Percentiles rank a stretch among this genome's conserved stretches.
phyloP scores from a whole-genome alignment of 176 grass and related monocot species.

The Miscanthus lutarioriparius region DNA sequence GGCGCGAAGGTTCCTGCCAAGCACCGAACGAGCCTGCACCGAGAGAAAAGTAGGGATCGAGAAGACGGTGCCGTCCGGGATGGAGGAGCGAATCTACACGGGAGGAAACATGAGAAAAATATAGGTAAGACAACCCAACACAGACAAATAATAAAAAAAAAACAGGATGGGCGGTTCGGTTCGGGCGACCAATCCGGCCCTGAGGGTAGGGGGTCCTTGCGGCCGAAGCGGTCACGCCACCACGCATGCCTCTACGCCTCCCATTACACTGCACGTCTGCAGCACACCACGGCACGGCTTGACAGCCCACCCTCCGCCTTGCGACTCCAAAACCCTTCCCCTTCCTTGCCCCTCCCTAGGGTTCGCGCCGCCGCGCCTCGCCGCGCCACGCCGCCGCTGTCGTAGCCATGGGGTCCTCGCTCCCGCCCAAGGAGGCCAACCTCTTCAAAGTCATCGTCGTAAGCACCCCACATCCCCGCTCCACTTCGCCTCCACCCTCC shows the following conservation, averaged over 20 bases:
- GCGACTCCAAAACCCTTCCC: conserved; percentile 54
- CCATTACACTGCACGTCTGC: conserved; percentile 19
- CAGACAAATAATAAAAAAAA: too few relatives aligned
- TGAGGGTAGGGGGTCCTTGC: too few relatives aligned
- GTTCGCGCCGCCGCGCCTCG: conserved; percentile 27
- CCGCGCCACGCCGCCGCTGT: conserved; percentile 12
- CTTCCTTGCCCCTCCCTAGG: conserved; percentile 5
- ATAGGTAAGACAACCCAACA: too few relatives aligned
- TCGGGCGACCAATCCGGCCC: too few relatives aligned
- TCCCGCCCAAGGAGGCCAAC: conserved; percentile 95
- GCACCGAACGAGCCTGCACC: too few relatives aligned
- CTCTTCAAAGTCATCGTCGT: conserved; percentile 99
- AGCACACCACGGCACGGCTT: conserved; percentile 36
- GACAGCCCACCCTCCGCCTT: conserved; percentile 36
- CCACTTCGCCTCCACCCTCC: not conserved
- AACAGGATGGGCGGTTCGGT: too few relatives aligned
- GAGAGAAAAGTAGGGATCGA: too few relatives aligned
- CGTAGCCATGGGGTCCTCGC: conserved; percentile 85
- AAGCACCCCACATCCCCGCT: conserved; percentile 40
- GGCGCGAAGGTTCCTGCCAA: too few relatives aligned
- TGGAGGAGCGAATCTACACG: too few relatives aligned
- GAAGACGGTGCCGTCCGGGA: too few relatives aligned
- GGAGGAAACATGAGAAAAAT: too few relatives aligned
- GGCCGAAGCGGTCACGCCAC: conserved; percentile 13
- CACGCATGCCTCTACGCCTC: conserved; percentile 30